phyloP scores from a whole-genome alignment of 1,139 yeast species.

The Taiozyma onychis region DNA sequence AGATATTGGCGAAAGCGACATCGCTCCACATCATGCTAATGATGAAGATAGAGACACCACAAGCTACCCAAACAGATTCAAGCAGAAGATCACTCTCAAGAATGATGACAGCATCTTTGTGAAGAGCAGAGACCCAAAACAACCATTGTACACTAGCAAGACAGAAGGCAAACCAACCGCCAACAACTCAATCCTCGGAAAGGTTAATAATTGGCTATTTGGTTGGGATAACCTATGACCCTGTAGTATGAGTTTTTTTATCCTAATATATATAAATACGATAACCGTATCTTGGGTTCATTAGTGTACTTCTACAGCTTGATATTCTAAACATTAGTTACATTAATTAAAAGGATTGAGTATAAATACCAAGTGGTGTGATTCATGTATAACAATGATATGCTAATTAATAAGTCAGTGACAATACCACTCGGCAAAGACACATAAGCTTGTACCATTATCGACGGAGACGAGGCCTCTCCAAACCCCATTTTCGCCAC shows the following conservation, averaged over 20 bases:
- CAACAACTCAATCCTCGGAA: conserved; percentile 23
- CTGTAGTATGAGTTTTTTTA: neutral
- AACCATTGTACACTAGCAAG: conserved; percentile 25
- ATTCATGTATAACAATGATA: neutral
- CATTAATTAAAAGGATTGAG: neutral
- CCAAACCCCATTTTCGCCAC: conserved; percentile 76
- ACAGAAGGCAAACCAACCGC: conserved; percentile 12
- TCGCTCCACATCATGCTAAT: conserved; percentile 10
- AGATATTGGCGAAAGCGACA: conserved; percentile 43
- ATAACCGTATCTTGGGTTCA: neutral
- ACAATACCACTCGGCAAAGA: conserved; percentile 89
- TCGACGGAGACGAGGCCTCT: conserved; percentile 79
- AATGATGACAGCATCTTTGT: conserved; percentile 29
- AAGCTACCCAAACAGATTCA: conserved; percentile 10
- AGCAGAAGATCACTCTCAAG: conserved; percentile 17
- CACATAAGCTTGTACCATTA: conserved; percentile 79
- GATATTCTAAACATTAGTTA: neutral
- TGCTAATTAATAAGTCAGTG: conserved; percentile 14
- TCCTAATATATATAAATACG: neutral
- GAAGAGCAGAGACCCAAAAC: conserved; percentile 27
- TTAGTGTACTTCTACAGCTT: neutral
- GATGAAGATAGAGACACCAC: conserved; percentile 9
- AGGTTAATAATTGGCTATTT: conserved; percentile 38
- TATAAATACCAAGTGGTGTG: neutral
- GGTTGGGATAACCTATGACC: conserved; percentile 49